Percentiles rank a stretch among this genome's conserved stretches.
Conservation (phyloP, 148 eudicot genomes). For the Pouteria glomerata region DNA sequence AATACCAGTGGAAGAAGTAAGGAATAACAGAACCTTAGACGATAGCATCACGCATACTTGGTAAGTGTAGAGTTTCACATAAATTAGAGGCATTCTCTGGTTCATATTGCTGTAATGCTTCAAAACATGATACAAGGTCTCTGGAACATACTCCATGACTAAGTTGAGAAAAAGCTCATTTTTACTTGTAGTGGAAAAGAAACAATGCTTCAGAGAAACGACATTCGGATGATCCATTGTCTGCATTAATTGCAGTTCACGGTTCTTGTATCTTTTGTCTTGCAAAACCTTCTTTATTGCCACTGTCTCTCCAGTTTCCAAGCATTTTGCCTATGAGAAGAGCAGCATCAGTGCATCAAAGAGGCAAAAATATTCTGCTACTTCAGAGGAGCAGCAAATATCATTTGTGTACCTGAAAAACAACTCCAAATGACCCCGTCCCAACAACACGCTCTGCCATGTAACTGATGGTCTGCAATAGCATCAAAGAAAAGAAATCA, state of each 20-base stretch:
- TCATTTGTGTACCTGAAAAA: conserved; percentile 38
- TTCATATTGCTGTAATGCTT: conserved; percentile 50
- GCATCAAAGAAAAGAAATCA: not conserved
- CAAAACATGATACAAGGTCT: conserved; percentile 45
- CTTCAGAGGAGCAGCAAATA: not conserved
- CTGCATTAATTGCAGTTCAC: conserved; percentile 62
- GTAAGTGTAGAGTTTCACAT: conserved; percentile 60
- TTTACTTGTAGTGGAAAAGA: conserved; percentile 53
- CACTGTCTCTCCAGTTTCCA: conserved; percentile 54
- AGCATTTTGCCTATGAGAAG: conserved; percentile 43
- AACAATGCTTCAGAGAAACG: conserved; percentile 54
- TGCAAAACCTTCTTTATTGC: conserved; percentile 71
- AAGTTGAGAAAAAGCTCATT: conserved; percentile 61
- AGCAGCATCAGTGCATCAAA: not conserved
- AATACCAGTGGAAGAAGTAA: conserved; percentile 2
- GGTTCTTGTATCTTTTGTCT: conserved; percentile 59
- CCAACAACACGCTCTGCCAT: conserved; percentile 68
- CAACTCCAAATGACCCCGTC: conserved; percentile 53
- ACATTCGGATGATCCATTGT: conserved; percentile 63
- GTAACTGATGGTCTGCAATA: conserved; percentile 51
- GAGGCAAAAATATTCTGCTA: not conserved
- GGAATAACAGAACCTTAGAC: not conserved
- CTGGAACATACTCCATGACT: conserved; percentile 75
- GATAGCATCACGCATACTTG: conserved; percentile 33
- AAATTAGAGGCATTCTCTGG: conserved; percentile 61